Conservation (phyloP, 192 early-diverging fungal genomes). For the Coemansia sp. region DNA sequence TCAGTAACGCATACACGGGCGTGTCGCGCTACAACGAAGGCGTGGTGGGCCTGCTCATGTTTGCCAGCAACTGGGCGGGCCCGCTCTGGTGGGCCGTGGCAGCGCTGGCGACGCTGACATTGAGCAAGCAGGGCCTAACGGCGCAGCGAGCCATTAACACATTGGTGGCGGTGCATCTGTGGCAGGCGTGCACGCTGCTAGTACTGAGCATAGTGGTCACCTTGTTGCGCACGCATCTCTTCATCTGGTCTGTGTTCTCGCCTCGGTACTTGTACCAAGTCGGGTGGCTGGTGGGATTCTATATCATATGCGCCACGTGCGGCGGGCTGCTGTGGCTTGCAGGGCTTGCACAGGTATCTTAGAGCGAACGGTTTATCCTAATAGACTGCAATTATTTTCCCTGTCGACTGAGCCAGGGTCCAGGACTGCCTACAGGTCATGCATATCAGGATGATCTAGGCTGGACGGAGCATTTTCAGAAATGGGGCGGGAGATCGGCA, state of each 20-base stretch:
- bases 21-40: slow-evolving; percentile 65
- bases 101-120: slow-evolving; percentile 28
- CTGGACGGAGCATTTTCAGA: neutral
- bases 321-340: slow-evolving; percentile 32
- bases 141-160: slow-evolving; percentile 6
- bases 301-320: slow-evolving; percentile 24
- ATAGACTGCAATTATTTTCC: neutral
- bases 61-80: slow-evolving; percentile 72
- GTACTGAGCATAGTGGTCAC: slow-evolving; percentile 66
- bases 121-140: neutral
- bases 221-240: slow-evolving; percentile 67
- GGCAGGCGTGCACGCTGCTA: slow-evolving; percentile 58
- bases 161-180: slow-evolving; percentile 25
- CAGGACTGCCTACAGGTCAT: neutral
- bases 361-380: no score
- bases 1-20: slow-evolving; percentile 75
- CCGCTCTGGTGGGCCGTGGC: slow-evolving; percentile 66
- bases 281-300: slow-evolving; percentile 61
- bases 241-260: slow-evolving; percentile 86
- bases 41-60: slow-evolving; percentile 67
- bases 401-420: neutral
- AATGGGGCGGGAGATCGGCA: neutral
- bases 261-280: slow-evolving; percentile 78
- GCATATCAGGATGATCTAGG: neutral
- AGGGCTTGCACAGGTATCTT: neutral